Evolutionary conservation across 2,329 filamentous ascomycete genomes (phyloP), one percentile per base, ranked within the genome.

Genomic region (Geosmithia morbida): DNA sequence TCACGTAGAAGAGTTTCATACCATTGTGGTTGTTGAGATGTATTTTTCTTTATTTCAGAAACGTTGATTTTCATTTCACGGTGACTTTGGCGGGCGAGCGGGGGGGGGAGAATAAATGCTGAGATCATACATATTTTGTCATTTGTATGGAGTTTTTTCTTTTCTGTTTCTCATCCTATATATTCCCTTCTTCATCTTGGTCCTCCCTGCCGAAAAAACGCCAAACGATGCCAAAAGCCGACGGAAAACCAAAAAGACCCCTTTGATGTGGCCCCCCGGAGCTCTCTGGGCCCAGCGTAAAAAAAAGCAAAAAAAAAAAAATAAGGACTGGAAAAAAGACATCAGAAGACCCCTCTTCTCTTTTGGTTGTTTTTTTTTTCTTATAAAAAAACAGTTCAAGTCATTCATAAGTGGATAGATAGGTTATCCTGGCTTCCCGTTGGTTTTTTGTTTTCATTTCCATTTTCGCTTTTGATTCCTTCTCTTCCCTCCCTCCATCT

Each of bases 141-240:
- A 26, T 26, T 26, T 26, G 22, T 26, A 26, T 26, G 22, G 20
- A 26, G n/a, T n/a, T 46, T 42, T 46, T 46, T 41, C 16, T 20
- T 39, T 40, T 11, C 17, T 17, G n/a, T 17, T 37, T 17, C 14
- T 29, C 4, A 5, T 26, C 22, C 33, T 7, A n/a, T n/a, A n/a
- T n/a, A n/a, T n/a, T 16, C 33, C 33, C 3, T 37, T 37, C 33
- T 16, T 37, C 33, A 16, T 37, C 33, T 11, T 37, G 8, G 20
- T 13, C 20, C 26, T 7, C 26, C 30, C 30, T 33, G 55, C 55
- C 61, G n/a, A 58, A 53, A 61, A 53, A 62, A 66, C 64, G 64
- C 64, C 63, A 59, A 61, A 66, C 61, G 57, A 66, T 66, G 63
- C 22, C 62, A 65, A 46, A 66, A 66, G 61, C 62, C 61, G 56